Base-by-base conservation (phyloP, 768 basidiomycete genomes). In the Imleria badia region DNA sequence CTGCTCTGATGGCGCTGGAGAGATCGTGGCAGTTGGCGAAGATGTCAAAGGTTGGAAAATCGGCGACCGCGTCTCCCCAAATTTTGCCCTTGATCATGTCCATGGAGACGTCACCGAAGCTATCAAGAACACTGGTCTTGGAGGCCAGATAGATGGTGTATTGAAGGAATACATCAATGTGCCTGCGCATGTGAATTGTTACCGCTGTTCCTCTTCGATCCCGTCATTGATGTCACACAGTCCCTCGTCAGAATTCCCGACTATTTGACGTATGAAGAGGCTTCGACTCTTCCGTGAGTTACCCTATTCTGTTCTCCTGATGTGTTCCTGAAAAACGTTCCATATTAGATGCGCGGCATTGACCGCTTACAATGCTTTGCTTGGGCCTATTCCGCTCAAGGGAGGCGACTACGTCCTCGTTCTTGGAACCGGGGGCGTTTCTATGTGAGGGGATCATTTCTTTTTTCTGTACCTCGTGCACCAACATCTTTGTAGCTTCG, bases 201-300 rank as follows among this genome's bases (percentile, higher is more conserved):
- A 31, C 22, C 2, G 20, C 6, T 19, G 3, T 31, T 29, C 20
- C 26, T 26, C 31, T 39, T 42, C 5, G 5, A 14, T 40, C 12
- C 9, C 8, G 8, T 47, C 50, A 31, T 38, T 17, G 9, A 39
- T 40, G 19, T 38, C 30, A 22, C 10, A 9, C 47, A 81, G 80
- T 73, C 76, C 0, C 69, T 86, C 35, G 76, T 86, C 31, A 57
- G 62, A 36, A 72, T 85, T 55, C 82, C 87, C 0, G 67, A 76
- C 17, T 79, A 85, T 63, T 74, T 87, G 19, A 78, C 77, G 3
- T 85, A 81, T 58, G 81, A 83, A 56, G 82, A 89, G 63, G 87
- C 80, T 0, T 81, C 86, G 1, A 84, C 84, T 22, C 71, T 89
- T 6, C 82, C 85, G 74, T 85, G 61, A 30, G 78, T 68, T 8